These are phyloP conservation scores for Plasmodium knowlesi DNA, from an alignment of 169 alveolate genomes.

Conservation along the genomic window DNA sequence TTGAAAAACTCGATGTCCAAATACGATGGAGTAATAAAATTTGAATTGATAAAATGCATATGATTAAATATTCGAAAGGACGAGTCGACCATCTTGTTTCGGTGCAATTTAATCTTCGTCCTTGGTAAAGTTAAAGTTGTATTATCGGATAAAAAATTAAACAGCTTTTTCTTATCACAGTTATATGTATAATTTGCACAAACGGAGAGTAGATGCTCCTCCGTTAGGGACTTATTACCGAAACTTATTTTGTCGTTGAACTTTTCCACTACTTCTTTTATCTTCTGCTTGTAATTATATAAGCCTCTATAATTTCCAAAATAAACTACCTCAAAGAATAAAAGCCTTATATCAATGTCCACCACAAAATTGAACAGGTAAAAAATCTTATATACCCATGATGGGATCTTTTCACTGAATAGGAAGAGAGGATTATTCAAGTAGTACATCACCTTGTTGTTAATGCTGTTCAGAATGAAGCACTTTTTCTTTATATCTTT, in stretches of 20 bases:
- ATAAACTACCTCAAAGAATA: constrained; percentile 55
- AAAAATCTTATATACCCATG: constrained; percentile 71
- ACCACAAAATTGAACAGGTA: constrained; percentile 61
- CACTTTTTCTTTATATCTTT: constrained; percentile 43
- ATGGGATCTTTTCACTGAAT: constrained; percentile 73
- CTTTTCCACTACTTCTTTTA: constrained; percentile 75
- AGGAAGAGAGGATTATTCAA: constrained; percentile 67
- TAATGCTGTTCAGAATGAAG: constrained; percentile 54
- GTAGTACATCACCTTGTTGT: constrained; percentile 64
- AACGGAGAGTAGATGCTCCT: constrained; percentile 70
- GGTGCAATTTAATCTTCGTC: constrained; percentile 64
- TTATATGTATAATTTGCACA: constrained; percentile 72
- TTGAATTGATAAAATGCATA: constrained; percentile 70
- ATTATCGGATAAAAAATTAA: constrained; percentile 56
- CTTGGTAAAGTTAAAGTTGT: constrained; percentile 51
- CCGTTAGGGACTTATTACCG: constrained; percentile 34
- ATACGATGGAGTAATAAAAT: constrained; percentile 58
- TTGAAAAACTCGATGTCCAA: constrained; percentile 75
- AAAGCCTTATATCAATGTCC: constrained; percentile 61
- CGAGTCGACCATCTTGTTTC: constrained; percentile 58
- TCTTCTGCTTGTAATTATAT: constrained; percentile 67
- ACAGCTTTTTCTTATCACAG: constrained; percentile 61
- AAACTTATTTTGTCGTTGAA: constrained; percentile 66
- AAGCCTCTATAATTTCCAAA: constrained; percentile 76
- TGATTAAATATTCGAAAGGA: constrained; percentile 73